Percentiles rank a stretch among this genome's conserved stretches.
Evolutionary conservation across 805 yeast species (phyloP).

Genomic region (Teunomyces panamensis): DNA sequence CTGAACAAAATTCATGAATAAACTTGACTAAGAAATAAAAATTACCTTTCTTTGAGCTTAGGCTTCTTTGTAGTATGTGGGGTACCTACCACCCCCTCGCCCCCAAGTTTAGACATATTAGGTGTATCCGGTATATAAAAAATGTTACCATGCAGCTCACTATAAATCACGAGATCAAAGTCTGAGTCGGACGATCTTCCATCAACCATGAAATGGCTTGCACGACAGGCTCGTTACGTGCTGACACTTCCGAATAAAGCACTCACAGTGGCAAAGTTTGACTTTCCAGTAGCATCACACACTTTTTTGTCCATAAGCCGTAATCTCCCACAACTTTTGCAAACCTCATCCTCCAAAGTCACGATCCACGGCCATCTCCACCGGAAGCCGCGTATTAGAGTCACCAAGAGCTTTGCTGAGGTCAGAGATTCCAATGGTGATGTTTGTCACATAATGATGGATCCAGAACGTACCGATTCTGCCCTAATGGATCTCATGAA

Average conservation of each 20-base stretch:
- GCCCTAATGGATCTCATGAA: conserved; percentile 39
- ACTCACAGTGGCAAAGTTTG: conserved; percentile 27
- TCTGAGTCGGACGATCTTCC: no score
- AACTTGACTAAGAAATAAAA: no score
- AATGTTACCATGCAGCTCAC: no score
- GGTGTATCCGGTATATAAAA: no score
- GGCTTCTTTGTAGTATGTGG: no score
- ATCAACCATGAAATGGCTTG: background rate
- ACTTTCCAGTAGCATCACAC: conserved; percentile 36
- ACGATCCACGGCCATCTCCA: conserved; percentile 83
- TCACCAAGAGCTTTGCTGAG: conserved; percentile 69
- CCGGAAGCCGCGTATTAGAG: conserved; percentile 65
- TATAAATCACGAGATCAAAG: no score
- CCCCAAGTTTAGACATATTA: no score
- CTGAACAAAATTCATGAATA: no score
- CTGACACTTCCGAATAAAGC: conserved; percentile 18
- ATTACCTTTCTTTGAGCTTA: no score
- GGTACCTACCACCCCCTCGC: no score
- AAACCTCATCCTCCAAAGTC: conserved; percentile 21
- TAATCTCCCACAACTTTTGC: background rate
- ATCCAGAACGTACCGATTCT: conserved; percentile 40
- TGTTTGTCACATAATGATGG: conserved; percentile 47
- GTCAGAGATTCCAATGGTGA: conserved; percentile 75
- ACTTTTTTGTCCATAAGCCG: conserved; percentile 9
- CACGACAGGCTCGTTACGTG: background rate